These are phyloP conservation scores for Claviceps monticola DNA, from an alignment of 2,329 filamentous ascomycete species.

Conservation along the genomic window DNA sequence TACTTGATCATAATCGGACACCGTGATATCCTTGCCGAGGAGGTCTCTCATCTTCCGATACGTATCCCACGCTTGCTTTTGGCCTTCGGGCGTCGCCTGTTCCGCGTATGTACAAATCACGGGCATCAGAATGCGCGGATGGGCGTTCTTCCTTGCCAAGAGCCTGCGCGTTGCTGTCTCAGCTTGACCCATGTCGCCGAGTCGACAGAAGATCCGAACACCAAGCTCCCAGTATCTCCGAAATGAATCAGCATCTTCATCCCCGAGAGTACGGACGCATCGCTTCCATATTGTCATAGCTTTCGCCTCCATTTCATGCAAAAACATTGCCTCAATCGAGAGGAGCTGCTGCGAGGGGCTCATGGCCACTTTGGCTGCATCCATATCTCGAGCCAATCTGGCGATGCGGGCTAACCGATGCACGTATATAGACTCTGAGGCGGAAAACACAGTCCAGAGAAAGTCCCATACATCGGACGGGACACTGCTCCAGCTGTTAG, in stretches of 20 bases:
- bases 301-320: constrained; percentile 43
- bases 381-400: constrained; percentile 52
- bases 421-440: constrained; percentile 33
- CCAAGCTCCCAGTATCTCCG: constrained; percentile 50
- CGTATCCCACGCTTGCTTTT: constrained; percentile 48
- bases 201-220: constrained; percentile 46
- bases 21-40: constrained; percentile 46
- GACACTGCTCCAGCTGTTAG: constrained; percentile 37
- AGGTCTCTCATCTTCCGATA: constrained; percentile 52
- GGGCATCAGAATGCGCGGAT: constrained; percentile 46
- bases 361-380: constrained; percentile 40
- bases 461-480: constrained; percentile 47
- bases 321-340: constrained; percentile 54
- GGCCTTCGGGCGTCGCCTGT: constrained; percentile 28
- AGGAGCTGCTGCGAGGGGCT: constrained; percentile 45
- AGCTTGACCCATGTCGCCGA: constrained; percentile 45
- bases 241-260: constrained; percentile 29
- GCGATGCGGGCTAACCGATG: constrained; percentile 48
- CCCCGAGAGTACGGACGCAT: constrained; percentile 37
- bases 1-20: constrained; percentile 65
- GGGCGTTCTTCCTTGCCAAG: constrained; percentile 28
- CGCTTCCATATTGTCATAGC: constrained; percentile 52
- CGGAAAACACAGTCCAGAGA: constrained; percentile 50
- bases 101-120: constrained; percentile 57
- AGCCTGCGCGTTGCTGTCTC: constrained; percentile 41